Conservation (phyloP, 768 basidiomycete genomes). For the Auricularia heimuer region DNA sequence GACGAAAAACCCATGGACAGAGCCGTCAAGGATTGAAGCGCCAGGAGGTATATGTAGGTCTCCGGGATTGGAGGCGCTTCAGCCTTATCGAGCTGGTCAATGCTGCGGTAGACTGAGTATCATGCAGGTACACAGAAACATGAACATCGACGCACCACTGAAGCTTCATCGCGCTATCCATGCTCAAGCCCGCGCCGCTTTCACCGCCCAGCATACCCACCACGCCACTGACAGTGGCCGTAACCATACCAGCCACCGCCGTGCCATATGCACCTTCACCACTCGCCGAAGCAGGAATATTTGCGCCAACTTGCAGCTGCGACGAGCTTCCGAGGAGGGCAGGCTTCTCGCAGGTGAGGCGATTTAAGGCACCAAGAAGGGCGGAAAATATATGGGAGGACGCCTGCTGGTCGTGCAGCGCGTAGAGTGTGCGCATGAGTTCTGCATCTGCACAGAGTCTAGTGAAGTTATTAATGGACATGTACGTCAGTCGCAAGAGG, state of each 20-base stretch:
- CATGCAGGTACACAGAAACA: background rate
- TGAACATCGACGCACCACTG: conserved; percentile 56
- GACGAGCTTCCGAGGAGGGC: conserved; percentile 65
- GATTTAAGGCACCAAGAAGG: conserved; percentile 74
- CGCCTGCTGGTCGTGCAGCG: conserved; percentile 41
- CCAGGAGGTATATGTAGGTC: conserved; percentile 85
- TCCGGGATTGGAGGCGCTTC: conserved; percentile 93
- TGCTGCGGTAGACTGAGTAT: conserved; percentile 38
- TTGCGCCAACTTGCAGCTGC: conserved; percentile 46
- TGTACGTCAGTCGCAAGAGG: background rate
- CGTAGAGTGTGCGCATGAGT: conserved; percentile 71
- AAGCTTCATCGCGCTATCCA: conserved; percentile 73
- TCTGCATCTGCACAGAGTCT: conserved; percentile 74
- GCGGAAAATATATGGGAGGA: conserved; percentile 59
- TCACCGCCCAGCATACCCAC: conserved; percentile 76
- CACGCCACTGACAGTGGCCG: conserved; percentile 73
- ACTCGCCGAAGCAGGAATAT: background rate
- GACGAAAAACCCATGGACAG: conserved; percentile 79
- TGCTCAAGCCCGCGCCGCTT: conserved; percentile 46
- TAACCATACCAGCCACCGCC: conserved; percentile 76
- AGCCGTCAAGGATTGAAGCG: conserved; percentile 76
- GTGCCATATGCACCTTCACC: conserved; percentile 41
- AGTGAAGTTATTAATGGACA: conserved; percentile 5
- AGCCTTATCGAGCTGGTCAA: conserved; percentile 96
- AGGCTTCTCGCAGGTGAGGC: conserved; percentile 84